Conservation (phyloP, 148 eudicot genomes). For the Rhododendron ferrugineum region DNA sequence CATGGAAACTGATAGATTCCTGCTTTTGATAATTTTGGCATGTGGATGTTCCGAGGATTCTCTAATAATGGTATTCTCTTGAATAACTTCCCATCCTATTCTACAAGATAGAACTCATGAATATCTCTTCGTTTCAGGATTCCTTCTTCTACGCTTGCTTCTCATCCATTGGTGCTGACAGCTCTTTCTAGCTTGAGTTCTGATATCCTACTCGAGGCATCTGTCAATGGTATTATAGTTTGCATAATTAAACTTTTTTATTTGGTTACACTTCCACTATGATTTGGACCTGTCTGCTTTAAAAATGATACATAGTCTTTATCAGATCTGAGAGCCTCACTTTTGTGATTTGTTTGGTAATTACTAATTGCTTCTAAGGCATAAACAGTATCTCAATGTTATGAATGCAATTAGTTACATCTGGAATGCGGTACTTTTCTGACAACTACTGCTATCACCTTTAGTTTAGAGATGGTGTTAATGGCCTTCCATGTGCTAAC, state of each 20-base stretch:
- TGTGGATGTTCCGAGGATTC: not conserved
- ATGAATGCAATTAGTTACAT: not conserved
- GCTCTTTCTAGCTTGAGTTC: conserved; percentile 84
- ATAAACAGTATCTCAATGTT: not conserved
- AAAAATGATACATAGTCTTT: not conserved
- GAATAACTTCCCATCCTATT: not conserved
- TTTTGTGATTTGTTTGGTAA: not conserved
- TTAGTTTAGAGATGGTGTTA: not conserved
- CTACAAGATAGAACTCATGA: conserved; percentile 1
- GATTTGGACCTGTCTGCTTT: not conserved
- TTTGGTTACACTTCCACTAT: not conserved
- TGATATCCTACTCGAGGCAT: conserved; percentile 78
- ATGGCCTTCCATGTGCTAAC: not conserved
- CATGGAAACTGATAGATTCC: not conserved
- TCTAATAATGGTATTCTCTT: not conserved
- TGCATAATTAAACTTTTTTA: not conserved
- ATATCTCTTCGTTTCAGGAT: conserved; percentile 50
- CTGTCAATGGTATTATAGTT: conserved; percentile 70
- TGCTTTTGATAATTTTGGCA: not conserved
- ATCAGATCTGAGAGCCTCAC: not conserved
- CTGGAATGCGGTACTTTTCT: not conserved
- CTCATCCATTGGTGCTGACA: conserved; percentile 79
- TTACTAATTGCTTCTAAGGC: not conserved
- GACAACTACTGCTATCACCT: not conserved
- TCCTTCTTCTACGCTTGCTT: conserved; percentile 75